These are phyloP conservation scores for Suaeda aralocaspica DNA, from an alignment of 148 eudicot species.

Conservation along the genomic window DNA sequence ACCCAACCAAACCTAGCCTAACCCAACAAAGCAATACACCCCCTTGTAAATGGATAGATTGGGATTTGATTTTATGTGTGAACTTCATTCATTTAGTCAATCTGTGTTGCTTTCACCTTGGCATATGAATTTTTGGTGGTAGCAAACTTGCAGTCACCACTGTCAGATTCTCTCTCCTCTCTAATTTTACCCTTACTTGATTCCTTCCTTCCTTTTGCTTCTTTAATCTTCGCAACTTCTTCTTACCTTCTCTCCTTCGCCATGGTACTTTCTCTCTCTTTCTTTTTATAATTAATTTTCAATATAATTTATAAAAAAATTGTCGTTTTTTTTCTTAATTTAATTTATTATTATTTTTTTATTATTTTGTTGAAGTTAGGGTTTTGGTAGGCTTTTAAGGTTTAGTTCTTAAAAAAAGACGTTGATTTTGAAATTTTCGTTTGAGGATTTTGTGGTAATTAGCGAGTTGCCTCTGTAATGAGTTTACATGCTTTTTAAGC, in stretches of 20 bases:
- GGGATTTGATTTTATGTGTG: no score
- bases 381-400: background rate
- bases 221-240: background rate
- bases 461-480: background rate
- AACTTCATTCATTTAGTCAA: no score
- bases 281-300: background rate
- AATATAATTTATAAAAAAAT: no score
- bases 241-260: background rate
- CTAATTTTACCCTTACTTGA: background rate
- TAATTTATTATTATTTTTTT: no score
- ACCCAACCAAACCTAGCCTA: no score
- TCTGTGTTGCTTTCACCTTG: background rate
- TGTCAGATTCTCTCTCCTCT: background rate
- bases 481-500: background rate
- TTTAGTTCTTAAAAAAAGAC: background rate
- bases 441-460: background rate
- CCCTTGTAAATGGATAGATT: no score
- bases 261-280: constrained; percentile 8
- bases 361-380: background rate
- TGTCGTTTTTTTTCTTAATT: background rate
- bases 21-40: no score
- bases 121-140: background rate
- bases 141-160: background rate
- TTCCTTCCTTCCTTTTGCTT: background rate
- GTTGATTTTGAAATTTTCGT: background rate